Conservation (phyloP, 768 basidiomycete genomes). For the Dioszegia aurantiaca region DNA sequence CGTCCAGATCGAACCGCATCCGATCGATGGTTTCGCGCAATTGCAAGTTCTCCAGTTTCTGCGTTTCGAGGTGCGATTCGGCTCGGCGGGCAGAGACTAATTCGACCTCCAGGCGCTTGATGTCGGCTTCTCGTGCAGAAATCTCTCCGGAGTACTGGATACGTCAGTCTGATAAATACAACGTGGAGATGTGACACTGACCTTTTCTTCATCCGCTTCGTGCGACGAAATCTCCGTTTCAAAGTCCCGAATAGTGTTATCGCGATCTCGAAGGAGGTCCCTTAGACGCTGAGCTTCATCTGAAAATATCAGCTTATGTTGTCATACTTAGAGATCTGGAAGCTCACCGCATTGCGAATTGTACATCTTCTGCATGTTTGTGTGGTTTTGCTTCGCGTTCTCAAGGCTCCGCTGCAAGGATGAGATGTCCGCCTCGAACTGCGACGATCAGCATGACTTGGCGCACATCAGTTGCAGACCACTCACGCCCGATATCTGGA, state of each 20-base stretch:
- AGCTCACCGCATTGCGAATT: slow-evolving; percentile 77
- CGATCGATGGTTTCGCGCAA: slow-evolving; percentile 95
- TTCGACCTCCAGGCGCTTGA: slow-evolving; percentile 69
- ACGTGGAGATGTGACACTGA: slow-evolving; percentile 16
- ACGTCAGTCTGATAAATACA: slow-evolving; percentile 30
- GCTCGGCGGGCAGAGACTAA: slow-evolving; percentile 68
- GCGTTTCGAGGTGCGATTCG: slow-evolving; percentile 74
- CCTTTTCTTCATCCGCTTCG: slow-evolving; percentile 60
- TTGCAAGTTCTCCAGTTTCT: slow-evolving; percentile 89
- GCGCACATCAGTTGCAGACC: slow-evolving; percentile 63
- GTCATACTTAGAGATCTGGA: too few species aligned
- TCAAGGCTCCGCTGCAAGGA: slow-evolving; percentile 74
- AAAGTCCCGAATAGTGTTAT: slow-evolving; percentile 66
- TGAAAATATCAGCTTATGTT: slow-evolving; percentile 42
- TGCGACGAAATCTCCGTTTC: slow-evolving; percentile 64
- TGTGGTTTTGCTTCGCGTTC: slow-evolving; percentile 67
- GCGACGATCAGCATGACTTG: slow-evolving; percentile 51
- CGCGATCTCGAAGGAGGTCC: slow-evolving; percentile 68
- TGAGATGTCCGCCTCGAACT: slow-evolving; percentile 69
- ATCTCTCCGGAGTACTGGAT: slow-evolving; percentile 67
- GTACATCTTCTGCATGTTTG: slow-evolving; percentile 78
- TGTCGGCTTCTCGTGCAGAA: slow-evolving; percentile 68
- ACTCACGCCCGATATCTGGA: slow-evolving; percentile 36
- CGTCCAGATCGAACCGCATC: slow-evolving; percentile 90
- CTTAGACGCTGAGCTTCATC: slow-evolving; percentile 77